Percentiles rank a stretch among this genome's conserved stretches.
These are phyloP conservation scores for Rhodamnia rubescens DNA, from an alignment of 345 rosid species.

Conservation along the genomic window DNA sequence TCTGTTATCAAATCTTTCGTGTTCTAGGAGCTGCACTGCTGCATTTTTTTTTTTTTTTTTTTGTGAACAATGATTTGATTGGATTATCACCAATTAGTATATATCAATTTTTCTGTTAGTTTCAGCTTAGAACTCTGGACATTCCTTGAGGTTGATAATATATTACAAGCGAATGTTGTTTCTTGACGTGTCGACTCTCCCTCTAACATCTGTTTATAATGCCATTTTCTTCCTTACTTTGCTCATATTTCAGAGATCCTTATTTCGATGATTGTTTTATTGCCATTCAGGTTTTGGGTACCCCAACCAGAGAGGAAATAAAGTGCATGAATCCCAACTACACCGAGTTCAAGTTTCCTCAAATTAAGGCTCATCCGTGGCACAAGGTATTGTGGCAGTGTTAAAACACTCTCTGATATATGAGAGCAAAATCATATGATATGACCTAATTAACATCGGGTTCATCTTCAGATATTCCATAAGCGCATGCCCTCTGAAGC, in stretches of 20 bases:
- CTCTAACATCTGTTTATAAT: background rate
- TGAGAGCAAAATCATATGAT: background rate
- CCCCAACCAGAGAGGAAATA: constrained; percentile 96
- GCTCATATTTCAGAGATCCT: background rate
- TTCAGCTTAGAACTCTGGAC: background rate
- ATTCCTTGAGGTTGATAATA: background rate
- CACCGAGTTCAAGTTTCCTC: constrained; percentile 94
- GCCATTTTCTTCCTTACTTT: background rate
- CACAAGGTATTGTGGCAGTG: constrained; percentile 54
- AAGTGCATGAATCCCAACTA: constrained; percentile 99
- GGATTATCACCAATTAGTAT: background rate
- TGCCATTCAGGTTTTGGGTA: constrained; percentile 70
- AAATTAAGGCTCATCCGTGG: constrained; percentile 99
- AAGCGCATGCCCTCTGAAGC: constrained; percentile 99
- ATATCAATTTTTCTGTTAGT: background rate
- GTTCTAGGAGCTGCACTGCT: background rate
- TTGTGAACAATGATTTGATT: background rate
- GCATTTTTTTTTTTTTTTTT: background rate
- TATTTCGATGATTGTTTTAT: background rate
- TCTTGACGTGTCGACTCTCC: background rate
- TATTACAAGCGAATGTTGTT: background rate
- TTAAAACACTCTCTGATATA: background rate
- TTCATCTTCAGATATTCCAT: constrained; percentile 57
- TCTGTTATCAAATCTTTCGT: background rate
- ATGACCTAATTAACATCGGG: background rate